Conservation (phyloP, 1,284 basidiomycete species). For the Cryptococcus sp. region DNA sequence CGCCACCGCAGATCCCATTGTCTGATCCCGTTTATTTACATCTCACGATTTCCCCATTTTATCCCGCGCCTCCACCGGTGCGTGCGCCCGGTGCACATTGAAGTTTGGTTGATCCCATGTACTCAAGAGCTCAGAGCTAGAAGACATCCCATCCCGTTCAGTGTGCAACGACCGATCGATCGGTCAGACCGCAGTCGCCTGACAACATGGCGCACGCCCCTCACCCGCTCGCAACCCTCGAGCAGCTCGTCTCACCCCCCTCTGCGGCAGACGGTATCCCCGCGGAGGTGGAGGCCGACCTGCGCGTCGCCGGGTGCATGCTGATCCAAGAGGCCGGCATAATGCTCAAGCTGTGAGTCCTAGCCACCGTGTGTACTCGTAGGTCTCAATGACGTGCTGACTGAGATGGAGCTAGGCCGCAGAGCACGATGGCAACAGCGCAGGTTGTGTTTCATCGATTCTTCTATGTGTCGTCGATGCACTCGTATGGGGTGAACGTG, state of each 20-base stretch:
- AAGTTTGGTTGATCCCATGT: not conserved
- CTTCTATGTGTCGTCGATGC: conserved; percentile 93
- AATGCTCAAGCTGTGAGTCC: conserved; percentile 74
- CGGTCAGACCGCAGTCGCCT: too few relatives aligned
- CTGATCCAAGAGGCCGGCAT: conserved; percentile 92
- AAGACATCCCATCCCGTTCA: not conserved
- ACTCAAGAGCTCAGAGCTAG: not conserved
- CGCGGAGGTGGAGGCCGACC: conserved; percentile 72
- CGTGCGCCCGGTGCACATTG: not conserved
- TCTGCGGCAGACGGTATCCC: conserved; percentile 80
- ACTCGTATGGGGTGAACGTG: conserved; percentile 85
- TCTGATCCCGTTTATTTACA: conserved; percentile 8
- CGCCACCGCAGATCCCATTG: not conserved
- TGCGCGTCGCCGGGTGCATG: conserved; percentile 83
- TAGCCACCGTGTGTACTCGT: too few relatives aligned
- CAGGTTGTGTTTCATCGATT: conserved; percentile 96
- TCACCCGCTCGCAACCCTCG: conserved; percentile 77
- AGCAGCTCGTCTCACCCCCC: conserved; percentile 74
- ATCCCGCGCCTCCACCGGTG: conserved; percentile 5
- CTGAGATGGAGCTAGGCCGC: conserved; percentile 62
- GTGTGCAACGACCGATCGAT: too few relatives aligned
- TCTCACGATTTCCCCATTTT: conserved; percentile 11
- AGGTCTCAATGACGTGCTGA: not conserved
- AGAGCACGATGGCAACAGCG: conserved; percentile 92
- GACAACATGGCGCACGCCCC: conserved; percentile 58